Evolutionary conservation across 2,329 filamentous ascomycete species (phyloP).

Genomic region (Aspergillus luchuensis): DNA sequence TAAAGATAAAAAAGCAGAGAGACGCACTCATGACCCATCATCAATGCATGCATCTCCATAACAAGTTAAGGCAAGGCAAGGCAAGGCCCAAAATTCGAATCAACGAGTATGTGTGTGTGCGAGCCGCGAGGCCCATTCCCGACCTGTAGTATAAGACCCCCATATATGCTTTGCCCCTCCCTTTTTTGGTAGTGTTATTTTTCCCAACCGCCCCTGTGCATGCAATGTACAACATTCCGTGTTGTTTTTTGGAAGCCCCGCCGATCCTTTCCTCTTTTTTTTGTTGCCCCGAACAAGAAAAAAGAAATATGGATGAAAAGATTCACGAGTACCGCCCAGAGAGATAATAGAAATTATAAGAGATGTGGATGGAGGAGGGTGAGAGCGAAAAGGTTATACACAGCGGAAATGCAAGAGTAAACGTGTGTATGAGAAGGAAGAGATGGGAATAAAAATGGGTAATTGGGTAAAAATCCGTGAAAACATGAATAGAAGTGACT

Average conservation of each 20-base stretch:
- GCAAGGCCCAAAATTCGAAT: background rate
- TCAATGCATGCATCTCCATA: background rate
- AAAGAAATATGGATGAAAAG: background rate
- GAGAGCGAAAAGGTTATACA: conserved; percentile 4
- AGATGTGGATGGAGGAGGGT: background rate
- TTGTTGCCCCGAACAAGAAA: background rate
- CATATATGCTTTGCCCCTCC: conserved; percentile 15
- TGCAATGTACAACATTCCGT: conserved; percentile 3
- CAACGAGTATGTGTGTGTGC: background rate
- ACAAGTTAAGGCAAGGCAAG: too few species aligned
- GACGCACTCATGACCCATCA: conserved; percentile 4
- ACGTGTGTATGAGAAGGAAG: background rate
- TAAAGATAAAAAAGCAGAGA: background rate
- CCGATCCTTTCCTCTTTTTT: too few species aligned
- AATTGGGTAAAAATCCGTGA: conserved; percentile 8
- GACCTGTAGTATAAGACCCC: conserved; percentile 14
- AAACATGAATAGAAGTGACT: conserved; percentile 17
- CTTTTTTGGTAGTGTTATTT: background rate
- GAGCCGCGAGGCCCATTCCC: conserved; percentile 16
- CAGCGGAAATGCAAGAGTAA: background rate
- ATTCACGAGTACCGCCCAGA: background rate
- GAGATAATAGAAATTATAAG: conserved; percentile 3
- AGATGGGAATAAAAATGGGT: conserved; percentile 1
- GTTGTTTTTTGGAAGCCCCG: background rate
- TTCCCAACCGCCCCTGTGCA: conserved; percentile 9